These are phyloP conservation scores for Metahyphopichia silvanorum DNA, from an alignment of 805 yeast genomes.

Conservation along the genomic window DNA sequence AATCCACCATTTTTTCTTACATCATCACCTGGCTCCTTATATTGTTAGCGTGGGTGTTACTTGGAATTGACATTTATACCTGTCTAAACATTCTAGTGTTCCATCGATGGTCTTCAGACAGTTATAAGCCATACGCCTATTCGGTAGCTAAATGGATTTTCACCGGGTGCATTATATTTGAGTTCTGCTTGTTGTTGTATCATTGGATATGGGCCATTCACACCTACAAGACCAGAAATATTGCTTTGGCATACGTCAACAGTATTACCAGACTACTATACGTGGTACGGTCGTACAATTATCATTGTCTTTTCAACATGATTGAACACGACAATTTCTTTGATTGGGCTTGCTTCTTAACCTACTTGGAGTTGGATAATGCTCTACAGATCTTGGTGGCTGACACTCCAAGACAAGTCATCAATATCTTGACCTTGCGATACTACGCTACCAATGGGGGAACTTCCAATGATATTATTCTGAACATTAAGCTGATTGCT, in stretches of 20 bases:
- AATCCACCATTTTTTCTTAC: conserved; percentile 44
- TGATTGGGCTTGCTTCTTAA: conserved; percentile 66
- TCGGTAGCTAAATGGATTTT: conserved; percentile 66
- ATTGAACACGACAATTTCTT: conserved; percentile 60
- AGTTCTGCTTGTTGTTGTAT: conserved; percentile 55
- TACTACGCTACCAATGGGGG: conserved; percentile 50
- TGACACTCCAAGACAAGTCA: conserved; percentile 84
- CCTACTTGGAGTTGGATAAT: conserved; percentile 62
- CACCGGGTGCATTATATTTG: conserved; percentile 74
- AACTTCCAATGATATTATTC: conserved; percentile 37
- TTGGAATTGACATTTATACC: conserved; percentile 75
- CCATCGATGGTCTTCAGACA: conserved; percentile 61
- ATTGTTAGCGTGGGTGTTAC: conserved; percentile 48
- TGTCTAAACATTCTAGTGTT: conserved; percentile 71
- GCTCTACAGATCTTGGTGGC: conserved; percentile 64
- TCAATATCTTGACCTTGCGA: conserved; percentile 68
- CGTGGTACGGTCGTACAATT: conserved; percentile 54
- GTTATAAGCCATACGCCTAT: conserved; percentile 44
- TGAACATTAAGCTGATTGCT: conserved; percentile 57
- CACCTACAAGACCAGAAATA: conserved; percentile 57
- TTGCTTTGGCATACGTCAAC: conserved; percentile 69
- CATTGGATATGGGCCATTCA: conserved; percentile 57
- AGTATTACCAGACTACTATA: conserved; percentile 56
- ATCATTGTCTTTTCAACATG: conserved; percentile 69
- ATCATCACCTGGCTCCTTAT: conserved; percentile 44